Evolutionary conservation across 805 yeast genomes (phyloP).

Genomic region (Zygosaccharomyces bailii): DNA sequence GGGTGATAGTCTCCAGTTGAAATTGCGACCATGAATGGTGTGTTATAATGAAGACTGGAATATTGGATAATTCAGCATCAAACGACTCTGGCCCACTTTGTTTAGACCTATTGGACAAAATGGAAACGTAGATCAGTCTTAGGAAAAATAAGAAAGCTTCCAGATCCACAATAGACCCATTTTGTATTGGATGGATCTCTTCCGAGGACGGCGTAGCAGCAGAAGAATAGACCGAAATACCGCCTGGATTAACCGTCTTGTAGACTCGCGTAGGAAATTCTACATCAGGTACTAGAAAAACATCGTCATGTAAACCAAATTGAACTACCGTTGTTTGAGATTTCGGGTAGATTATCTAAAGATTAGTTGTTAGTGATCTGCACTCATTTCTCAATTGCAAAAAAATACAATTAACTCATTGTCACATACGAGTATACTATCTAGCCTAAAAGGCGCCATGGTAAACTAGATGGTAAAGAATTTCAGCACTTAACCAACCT

Average conservation of each 20-base stretch:
- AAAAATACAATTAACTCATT: not conserved
- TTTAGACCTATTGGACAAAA: conserved; percentile 29
- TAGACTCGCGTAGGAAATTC: conserved; percentile 78
- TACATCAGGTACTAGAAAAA: conserved; percentile 66
- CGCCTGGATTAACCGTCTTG: conserved; percentile 37
- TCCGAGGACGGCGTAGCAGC: conserved; percentile 34
- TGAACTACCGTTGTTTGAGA: conserved; percentile 70
- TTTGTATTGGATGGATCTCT: conserved; percentile 55
- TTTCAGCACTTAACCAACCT: no score
- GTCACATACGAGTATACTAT: conserved; percentile 28
- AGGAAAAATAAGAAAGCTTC: conserved; percentile 65
- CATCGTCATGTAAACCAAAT: conserved; percentile 65
- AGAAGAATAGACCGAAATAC: conserved; percentile 35
- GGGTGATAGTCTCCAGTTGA: conserved; percentile 65
- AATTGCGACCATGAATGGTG: conserved; percentile 67
- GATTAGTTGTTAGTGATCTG: conserved; percentile 18
- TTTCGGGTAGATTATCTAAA: conserved; percentile 69
- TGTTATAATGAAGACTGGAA: conserved; percentile 67
- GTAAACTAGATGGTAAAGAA: not conserved
- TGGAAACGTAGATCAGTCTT: conserved; percentile 47
- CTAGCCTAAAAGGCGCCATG: conserved; percentile 35
- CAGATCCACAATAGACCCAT: conserved; percentile 62
- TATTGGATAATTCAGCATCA: conserved; percentile 39
- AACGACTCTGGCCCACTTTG: conserved; percentile 30
- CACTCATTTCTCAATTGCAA: not conserved